Percentiles rank a stretch among this genome's conserved stretches.
phyloP scores from a whole-genome alignment of 2,329 filamentous ascomycete species.

The Purpureocillium takamizusanense region DNA sequence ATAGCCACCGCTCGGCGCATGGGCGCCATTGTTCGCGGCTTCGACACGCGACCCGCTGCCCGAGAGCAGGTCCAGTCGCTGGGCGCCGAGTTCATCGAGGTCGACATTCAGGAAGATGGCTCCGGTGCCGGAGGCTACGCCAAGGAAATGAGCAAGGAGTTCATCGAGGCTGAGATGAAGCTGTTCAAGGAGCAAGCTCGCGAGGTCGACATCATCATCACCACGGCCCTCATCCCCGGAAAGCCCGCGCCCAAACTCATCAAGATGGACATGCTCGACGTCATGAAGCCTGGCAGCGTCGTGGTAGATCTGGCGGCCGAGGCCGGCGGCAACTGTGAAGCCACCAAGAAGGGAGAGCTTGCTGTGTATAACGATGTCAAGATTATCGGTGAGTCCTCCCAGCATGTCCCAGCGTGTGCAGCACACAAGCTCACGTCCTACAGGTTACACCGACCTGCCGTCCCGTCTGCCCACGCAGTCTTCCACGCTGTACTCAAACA shows the following conservation, averaged over 20 bases:
- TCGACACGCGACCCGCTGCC: slow-evolving; percentile 82
- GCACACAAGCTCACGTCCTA: neutral
- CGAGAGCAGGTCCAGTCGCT: slow-evolving; percentile 86
- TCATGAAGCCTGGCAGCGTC: slow-evolving; percentile 86
- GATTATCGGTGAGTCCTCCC: slow-evolving; percentile 56
- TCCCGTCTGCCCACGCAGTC: slow-evolving; percentile 82
- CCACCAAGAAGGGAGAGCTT: slow-evolving; percentile 65
- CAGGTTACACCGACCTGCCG: slow-evolving; percentile 77
- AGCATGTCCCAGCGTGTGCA: neutral
- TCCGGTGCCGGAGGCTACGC: slow-evolving; percentile 80
- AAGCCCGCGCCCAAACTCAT: slow-evolving; percentile 77
- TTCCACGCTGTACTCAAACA: slow-evolving; percentile 86
- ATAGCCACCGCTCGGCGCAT: slow-evolving; percentile 80
- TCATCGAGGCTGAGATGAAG: slow-evolving; percentile 88
- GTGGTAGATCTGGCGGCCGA: slow-evolving; percentile 84
- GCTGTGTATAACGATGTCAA: slow-evolving; percentile 68
- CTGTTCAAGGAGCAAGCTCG: slow-evolving; percentile 79
- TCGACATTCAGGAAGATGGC: slow-evolving; percentile 76
- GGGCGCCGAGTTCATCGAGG: slow-evolving; percentile 83
- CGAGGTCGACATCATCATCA: slow-evolving; percentile 88
- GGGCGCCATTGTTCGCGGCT: slow-evolving; percentile 82
- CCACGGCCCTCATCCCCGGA: slow-evolving; percentile 84
- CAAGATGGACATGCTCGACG: slow-evolving; percentile 67
- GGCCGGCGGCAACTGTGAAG: slow-evolving; percentile 80
- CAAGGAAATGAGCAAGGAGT: slow-evolving; percentile 91